phyloP scores from a whole-genome alignment of 495 filamentous ascomycete species.

The Astrothelium subdiscretum region DNA sequence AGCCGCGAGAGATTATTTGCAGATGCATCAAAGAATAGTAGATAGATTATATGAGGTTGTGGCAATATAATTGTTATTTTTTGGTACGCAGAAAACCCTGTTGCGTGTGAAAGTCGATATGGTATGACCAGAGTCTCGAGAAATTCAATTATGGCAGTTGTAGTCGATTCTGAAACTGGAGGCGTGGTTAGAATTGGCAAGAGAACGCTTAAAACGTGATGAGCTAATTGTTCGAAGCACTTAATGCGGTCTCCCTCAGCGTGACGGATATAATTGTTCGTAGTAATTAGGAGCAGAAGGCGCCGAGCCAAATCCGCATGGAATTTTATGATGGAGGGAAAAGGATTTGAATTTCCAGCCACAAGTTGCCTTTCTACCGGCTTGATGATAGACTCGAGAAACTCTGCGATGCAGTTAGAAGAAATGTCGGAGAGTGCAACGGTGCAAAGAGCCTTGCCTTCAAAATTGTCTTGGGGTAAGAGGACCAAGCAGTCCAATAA shows the following conservation, averaged over 20 bases:
- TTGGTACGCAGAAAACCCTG: not conserved
- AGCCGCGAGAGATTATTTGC: slow-evolving; percentile 57
- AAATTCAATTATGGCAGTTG: not conserved
- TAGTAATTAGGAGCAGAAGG: not conserved
- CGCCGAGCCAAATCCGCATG: not conserved
- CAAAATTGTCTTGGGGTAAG: not conserved
- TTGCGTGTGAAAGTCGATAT: not conserved
- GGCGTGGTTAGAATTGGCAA: not conserved
- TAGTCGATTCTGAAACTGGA: not conserved
- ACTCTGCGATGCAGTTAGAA: not conserved
- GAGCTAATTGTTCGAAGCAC: not conserved
- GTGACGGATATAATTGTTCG: not conserved
- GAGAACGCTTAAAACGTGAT: not conserved
- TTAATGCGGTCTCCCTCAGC: not conserved
- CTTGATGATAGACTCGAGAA: not conserved
- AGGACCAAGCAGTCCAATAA: not conserved
- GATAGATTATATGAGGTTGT: slow-evolving; percentile 56
- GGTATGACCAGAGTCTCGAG: not conserved
- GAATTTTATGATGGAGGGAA: not conserved
- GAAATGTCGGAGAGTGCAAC: too few relatives aligned
- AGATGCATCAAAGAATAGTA: slow-evolving; percentile 51
- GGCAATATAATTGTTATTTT: slow-evolving; percentile 45
- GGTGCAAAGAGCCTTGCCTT: not conserved
- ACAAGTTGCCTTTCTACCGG: not conserved
- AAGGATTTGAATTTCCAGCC: not conserved